Conservation (phyloP, 2,329 filamentous ascomycete genomes). For the Ophiostoma ulmi region DNA sequence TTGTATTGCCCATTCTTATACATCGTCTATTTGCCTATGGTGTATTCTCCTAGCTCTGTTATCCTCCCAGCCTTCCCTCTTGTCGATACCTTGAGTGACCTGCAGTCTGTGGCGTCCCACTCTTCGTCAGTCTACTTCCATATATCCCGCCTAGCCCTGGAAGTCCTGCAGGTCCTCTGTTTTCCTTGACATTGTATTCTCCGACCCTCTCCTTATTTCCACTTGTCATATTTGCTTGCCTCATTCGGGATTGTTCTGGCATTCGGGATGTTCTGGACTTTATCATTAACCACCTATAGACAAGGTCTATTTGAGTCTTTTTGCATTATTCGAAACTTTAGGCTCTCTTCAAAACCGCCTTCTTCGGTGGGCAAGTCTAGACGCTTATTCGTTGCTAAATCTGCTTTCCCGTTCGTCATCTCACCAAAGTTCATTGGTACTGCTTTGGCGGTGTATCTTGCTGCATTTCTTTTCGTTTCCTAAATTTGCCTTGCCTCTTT, state of each 20-base stretch:
- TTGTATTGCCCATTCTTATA: background rate
- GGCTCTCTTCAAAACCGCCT: background rate
- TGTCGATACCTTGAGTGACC: background rate
- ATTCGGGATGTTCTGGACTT: background rate
- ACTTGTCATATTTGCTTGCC: conserved; percentile 3
- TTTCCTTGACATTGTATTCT: background rate
- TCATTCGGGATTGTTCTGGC: background rate
- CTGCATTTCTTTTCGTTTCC: too few relatives aligned
- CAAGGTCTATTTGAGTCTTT: background rate
- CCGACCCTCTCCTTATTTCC: background rate
- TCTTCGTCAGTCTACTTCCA: background rate
- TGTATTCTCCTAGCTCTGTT: conserved; percentile 5
- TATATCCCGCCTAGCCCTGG: background rate
- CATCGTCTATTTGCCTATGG: background rate
- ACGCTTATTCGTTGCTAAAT: background rate
- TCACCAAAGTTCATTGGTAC: background rate
- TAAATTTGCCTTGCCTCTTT: background rate
- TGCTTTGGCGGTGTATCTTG: conserved; percentile 9
- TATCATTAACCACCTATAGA: conserved; percentile 10
- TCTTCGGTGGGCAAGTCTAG: background rate
- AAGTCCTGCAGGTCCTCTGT: background rate
- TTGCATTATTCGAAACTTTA: background rate
- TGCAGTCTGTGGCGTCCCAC: background rate
- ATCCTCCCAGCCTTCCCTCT: background rate
- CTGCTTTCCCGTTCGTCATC: background rate